These are phyloP conservation scores for Pilatotrama ljubarskyi DNA, from an alignment of 768 basidiomycete genomes.

Conservation along the genomic window DNA sequence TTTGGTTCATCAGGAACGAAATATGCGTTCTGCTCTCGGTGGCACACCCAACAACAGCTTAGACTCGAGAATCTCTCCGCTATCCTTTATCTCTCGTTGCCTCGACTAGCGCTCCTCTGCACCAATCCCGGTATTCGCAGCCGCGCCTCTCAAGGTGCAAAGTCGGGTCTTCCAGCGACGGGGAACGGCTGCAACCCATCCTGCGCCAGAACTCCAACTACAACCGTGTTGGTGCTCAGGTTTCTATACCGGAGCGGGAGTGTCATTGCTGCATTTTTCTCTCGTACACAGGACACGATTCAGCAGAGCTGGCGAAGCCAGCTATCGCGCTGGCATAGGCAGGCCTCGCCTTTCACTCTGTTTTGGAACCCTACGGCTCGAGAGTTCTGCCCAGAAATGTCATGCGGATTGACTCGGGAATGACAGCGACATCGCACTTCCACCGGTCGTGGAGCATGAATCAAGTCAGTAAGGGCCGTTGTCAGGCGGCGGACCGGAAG, in stretches of 20 bases:
- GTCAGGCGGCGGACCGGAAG: constrained; percentile 21
- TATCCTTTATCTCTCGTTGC: not conserved
- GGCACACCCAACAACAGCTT: not conserved
- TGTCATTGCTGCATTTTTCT: no score
- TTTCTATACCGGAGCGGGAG: no score
- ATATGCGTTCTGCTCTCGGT: not conserved
- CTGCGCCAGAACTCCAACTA: no score
- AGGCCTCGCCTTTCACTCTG: not conserved
- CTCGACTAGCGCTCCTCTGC: no score
- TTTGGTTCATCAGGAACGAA: constrained; percentile 11
- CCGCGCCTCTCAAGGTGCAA: no score
- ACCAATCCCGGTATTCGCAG: no score
- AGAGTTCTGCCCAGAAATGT: constrained; percentile 7
- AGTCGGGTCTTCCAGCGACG: not conserved
- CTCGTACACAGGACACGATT: no score
- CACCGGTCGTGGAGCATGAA: not conserved
- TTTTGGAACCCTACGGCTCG: constrained; percentile 5
- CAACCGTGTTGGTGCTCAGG: no score
- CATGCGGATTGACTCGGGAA: constrained; percentile 10
- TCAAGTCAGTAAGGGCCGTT: constrained; percentile 7
- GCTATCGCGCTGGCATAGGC: not conserved
- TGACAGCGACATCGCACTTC: constrained; percentile 8
- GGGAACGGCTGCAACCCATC: not conserved
- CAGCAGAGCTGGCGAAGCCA: not conserved
- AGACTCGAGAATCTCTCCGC: not conserved